Evolutionary conservation across 257 asterid species (phyloP), one percentile per base, ranked within the genome.

Genomic region (Primulina tabacum): DNA sequence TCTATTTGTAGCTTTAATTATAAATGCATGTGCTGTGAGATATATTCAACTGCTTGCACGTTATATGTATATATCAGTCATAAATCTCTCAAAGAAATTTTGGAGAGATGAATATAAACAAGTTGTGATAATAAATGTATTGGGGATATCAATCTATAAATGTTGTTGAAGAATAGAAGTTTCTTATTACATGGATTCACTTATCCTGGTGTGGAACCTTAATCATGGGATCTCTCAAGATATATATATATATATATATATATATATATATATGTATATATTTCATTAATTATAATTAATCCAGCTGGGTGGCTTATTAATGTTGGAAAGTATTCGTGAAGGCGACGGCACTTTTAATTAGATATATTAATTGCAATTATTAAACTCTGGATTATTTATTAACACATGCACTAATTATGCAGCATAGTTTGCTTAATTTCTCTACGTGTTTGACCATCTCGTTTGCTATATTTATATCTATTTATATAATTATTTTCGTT

Each of bases 401-500:
- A 40, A 56, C 50, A 61, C 28, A 40, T 69, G 69, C 64, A 37
- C 37, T 32, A 58, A 60, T 74, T 62, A 53, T 61, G 72, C 69
- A 32, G 43, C 70, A 64, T 43, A 71, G 18, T 57, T 50, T 24
- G 47, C 62, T 61, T 68, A 52, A 64, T 72, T 69, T 43, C 59
- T 75, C 82, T 80, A 75, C 89, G 84, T 82, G 90, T 87, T 85
- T 87, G 95, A 88, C 89, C 87, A 78, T 82, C 70, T 71, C 73
- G 58, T 7, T 56, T 32, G 9, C 17, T 43, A 10, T 24, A 10
- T 38, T 43, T 43, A 10, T 28, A 28, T 28, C 29, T 28, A 28
- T 1, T 28, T 28, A 3, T 28, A 28, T 28, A 1, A 3, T 28
- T 28, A 28, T 28, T 28, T 28, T 28, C 30, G 4, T 28, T 2